Base-by-base conservation (phyloP, 2,329 filamentous ascomycete genomes). In the Lachnellula occidentalis region DNA sequence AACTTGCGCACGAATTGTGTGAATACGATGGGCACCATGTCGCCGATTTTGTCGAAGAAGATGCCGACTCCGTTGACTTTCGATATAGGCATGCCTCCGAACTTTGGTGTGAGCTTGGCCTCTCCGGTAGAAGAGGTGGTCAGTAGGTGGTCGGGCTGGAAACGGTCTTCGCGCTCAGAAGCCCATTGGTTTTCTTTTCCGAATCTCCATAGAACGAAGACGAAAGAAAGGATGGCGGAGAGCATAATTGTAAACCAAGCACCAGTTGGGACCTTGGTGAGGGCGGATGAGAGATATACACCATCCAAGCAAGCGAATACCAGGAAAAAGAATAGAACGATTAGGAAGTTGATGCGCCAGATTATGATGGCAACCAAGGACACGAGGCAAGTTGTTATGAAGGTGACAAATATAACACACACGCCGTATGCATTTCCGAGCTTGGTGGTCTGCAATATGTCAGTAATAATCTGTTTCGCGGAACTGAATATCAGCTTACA, bases 391-490 rank as follows among this genome's bases (percentile, higher is more conserved):
- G 87, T 91, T 52, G 86, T 86, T 64, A 92, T 83, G 67, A 91
- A 89, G 0, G 87, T 89, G 43, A 91, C 88, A 48, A 88, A 81
- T 62, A 91, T 89, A 66, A 92, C 88, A 61, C 88, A 92, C 7
- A 89, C 84, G 39, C 88, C 87, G 62, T 91, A 91, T 0, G 87
- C 87, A 63, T 90, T 83, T 22, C 87, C 87, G 0, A 90, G 77
- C 53, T 77, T 76, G 0, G 83, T 87, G 0, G 85, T 87, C 76
- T 82, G 55, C 24, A 48, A 27, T 21, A 11, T 50, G 34, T 56
- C 39, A 54, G 55, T 14, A 50, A 14, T 50, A 6, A 12, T 53
- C 27, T 31, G 48, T 14, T 17, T 34, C 24, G 22, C 48, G 31
- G 41, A 12, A 42, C 50, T 36, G 2, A 45, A 4, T 9, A 45